These are phyloP conservation scores for Cyberlindnera meyerae DNA, from an alignment of 805 yeast species.

Conservation along the genomic window DNA sequence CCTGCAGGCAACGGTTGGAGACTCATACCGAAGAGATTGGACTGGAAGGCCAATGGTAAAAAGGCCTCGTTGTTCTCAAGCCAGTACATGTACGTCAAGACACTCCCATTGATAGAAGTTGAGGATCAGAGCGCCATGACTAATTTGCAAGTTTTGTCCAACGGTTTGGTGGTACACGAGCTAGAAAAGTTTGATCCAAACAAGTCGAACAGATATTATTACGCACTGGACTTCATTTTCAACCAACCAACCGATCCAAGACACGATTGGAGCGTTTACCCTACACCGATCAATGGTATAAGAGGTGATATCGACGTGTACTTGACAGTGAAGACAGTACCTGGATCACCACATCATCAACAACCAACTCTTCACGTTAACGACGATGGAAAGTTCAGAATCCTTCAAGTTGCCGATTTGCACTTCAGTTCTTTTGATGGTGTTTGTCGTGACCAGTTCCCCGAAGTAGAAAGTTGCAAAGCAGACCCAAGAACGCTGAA, in stretches of 20 bases:
- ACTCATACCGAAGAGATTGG: constrained; percentile 9
- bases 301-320: constrained; percentile 17
- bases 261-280: constrained; percentile 50
- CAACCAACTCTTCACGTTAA: constrained; percentile 22
- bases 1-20: constrained; percentile 8
- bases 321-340: constrained; percentile 22
- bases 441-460: constrained; percentile 68
- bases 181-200: constrained; percentile 34
- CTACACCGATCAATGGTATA: constrained; percentile 6
- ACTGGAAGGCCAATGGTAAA: constrained; percentile 11
- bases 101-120: constrained; percentile 5
- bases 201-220: constrained; percentile 13
- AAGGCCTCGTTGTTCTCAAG: constrained; percentile 8
- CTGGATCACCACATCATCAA: constrained; percentile 2
- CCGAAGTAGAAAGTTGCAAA: constrained; percentile 51
- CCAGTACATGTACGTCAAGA: constrained; percentile 16
- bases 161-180: constrained; percentile 34
- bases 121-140: constrained; percentile 6
- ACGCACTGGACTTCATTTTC: constrained; percentile 56
- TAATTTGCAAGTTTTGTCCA: constrained; percentile 1
- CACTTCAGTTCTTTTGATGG: constrained; percentile 88
- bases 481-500: constrained; percentile 60
- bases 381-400: constrained; percentile 55
- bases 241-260: constrained; percentile 76
- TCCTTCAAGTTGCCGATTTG: constrained; percentile 85